These are phyloP conservation scores for Persicaria tinctoria DNA, from an alignment of 148 eudicot species.

Conservation along the genomic window DNA sequence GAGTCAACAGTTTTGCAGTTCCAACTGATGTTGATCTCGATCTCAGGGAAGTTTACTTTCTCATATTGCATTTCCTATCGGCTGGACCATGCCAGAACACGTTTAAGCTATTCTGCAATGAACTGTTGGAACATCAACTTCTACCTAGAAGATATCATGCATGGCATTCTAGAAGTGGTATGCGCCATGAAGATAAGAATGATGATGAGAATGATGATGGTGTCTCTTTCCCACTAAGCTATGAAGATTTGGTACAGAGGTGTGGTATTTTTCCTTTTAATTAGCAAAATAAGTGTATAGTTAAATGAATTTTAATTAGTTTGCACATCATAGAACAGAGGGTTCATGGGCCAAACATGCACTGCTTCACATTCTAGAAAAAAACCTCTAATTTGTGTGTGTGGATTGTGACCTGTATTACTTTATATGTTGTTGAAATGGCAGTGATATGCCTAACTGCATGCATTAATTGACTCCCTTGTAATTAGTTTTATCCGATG, in stretches of 20 bases:
- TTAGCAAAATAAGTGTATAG: neutral
- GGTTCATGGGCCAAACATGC: neutral
- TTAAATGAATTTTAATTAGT: neutral
- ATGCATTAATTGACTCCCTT: neutral
- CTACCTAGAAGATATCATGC: conserved; percentile 97
- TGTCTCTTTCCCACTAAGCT: conserved; percentile 62
- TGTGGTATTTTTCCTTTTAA: conserved; percentile 15
- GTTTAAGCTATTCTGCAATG: conserved; percentile 46
- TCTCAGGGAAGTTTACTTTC: conserved; percentile 75
- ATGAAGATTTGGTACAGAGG: conserved; percentile 57
- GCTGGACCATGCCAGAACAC: conserved; percentile 82
- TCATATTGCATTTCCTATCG: conserved; percentile 82
- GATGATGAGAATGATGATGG: conserved; percentile 70
- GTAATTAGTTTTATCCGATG: neutral
- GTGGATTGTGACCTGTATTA: neutral
- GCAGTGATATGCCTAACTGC: neutral
- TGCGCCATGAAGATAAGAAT: conserved; percentile 39
- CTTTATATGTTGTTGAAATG: neutral
- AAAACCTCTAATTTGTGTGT: neutral
- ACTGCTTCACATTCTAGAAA: neutral
- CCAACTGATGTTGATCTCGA: conserved; percentile 61
- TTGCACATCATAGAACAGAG: conserved; percentile 4
- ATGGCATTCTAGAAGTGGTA: conserved; percentile 73
- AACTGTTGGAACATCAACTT: conserved; percentile 79
- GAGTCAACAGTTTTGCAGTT: conserved; percentile 31